These are phyloP conservation scores for Boletus vinaceobasis DNA, from an alignment of 768 basidiomycete genomes.

Conservation along the genomic window DNA sequence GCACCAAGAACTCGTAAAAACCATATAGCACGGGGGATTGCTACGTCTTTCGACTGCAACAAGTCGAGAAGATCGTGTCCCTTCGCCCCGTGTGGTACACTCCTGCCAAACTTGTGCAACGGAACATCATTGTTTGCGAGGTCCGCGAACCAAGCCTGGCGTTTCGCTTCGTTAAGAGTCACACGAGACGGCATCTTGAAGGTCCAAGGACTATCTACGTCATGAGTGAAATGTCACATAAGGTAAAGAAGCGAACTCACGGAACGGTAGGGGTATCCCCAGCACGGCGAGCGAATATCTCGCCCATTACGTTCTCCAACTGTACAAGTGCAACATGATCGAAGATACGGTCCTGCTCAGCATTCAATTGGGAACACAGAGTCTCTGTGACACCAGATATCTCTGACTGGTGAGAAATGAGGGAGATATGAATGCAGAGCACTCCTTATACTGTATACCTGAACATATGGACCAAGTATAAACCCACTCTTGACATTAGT, in stretches of 20 bases:
- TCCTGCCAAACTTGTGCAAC: constrained; percentile 76
- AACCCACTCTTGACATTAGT: constrained; percentile 66
- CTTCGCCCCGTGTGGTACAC: constrained; percentile 82
- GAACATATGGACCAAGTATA: constrained; percentile 47
- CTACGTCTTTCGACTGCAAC: constrained; percentile 71
- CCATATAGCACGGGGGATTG: constrained; percentile 82
- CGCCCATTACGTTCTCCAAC: constrained; percentile 73
- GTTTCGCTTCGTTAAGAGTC: constrained; percentile 73
- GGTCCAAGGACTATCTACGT: constrained; percentile 43
- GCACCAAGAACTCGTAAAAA: constrained; percentile 83
- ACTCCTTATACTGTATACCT: constrained; percentile 44
- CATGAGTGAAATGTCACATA: not conserved
- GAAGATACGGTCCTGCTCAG: constrained; percentile 43
- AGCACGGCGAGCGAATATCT: constrained; percentile 63
- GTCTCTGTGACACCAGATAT: constrained; percentile 11
- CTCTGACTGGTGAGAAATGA: constrained; percentile 22
- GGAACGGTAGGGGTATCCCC: constrained; percentile 58
- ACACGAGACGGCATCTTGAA: constrained; percentile 83
- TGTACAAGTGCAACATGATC: constrained; percentile 51
- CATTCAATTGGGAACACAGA: constrained; percentile 11
- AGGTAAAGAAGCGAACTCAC: constrained; percentile 40
- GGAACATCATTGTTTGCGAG: constrained; percentile 80
- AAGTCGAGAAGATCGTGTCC: constrained; percentile 81
- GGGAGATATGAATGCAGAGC: not conserved
- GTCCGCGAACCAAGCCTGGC: constrained; percentile 81